phyloP scores from a whole-genome alignment of 768 basidiomycete genomes.

The Podaxis mareebaensis region DNA sequence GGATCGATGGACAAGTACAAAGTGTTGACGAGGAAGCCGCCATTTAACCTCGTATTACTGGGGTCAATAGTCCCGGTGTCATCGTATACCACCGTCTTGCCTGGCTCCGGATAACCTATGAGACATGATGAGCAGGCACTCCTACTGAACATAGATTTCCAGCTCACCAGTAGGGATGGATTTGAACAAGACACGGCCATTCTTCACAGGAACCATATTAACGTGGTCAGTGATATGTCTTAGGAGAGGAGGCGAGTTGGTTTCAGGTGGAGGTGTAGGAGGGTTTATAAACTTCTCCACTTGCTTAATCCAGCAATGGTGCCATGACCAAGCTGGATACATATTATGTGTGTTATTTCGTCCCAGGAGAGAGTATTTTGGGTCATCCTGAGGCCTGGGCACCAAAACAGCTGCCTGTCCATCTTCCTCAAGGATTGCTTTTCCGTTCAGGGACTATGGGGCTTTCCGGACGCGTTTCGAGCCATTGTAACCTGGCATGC shows the following conservation, averaged over 20 bases:
- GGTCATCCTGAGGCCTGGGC: no score
- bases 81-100: slow-evolving; percentile 41
- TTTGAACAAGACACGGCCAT: slow-evolving; percentile 32
- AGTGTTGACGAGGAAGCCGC: slow-evolving; percentile 43
- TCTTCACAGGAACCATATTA: slow-evolving; percentile 23
- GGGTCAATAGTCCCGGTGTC: slow-evolving; percentile 42
- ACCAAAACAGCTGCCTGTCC: no score
- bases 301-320: no score
- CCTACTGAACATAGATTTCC: not conserved
- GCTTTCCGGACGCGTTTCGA: no score
- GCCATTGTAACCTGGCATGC: no score
- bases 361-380: no score
- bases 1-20: slow-evolving; percentile 48
- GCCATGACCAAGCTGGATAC: no score
- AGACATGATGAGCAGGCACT: not conserved
- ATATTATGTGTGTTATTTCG: no score
- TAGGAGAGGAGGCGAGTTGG: not conserved
- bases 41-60: slow-evolving; percentile 36
- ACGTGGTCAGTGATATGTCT: not conserved
- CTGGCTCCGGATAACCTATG: slow-evolving; percentile 32
- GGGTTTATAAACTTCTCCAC: not conserved
- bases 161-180: slow-evolving; percentile 26
- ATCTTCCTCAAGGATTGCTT: no score
- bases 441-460: no score
- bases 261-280: not conserved